Conservation (phyloP, 179 eudicot genomes). For the Spergularia azorica region DNA sequence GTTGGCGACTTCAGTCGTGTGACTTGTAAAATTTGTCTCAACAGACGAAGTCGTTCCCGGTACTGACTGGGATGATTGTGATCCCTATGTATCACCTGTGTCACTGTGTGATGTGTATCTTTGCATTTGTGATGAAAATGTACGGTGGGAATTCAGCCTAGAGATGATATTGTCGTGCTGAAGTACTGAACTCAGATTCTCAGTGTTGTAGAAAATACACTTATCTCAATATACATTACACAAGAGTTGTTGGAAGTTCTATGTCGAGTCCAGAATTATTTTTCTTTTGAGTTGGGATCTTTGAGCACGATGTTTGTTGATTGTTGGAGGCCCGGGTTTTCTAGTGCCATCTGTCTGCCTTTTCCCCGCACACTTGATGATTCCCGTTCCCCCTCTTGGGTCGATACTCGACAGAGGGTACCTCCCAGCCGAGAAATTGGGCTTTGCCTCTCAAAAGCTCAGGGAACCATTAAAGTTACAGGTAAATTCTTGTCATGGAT, state of each 20-base stretch:
- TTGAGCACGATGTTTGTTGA: no score
- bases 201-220: no score
- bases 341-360: no score
- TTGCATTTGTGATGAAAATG: constrained; percentile 4
- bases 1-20: not conserved
- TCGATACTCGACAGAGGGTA: not conserved
- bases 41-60: constrained; percentile 70
- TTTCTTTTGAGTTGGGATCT: not conserved
- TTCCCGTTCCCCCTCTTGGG: not conserved
- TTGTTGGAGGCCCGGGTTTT: no score
- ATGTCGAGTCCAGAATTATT: not conserved
- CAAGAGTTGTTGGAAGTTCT: not conserved
- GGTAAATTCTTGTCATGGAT: no score
- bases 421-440: not conserved
- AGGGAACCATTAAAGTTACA: not conserved
- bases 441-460: not conserved
- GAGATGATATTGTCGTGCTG: not conserved
- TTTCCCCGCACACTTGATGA: no score
- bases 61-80: constrained; percentile 33
- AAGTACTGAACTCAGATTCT: no score
- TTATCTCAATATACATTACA: no score
- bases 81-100: not conserved
- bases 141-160: not conserved
- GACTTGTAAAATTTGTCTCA: constrained; percentile 20
- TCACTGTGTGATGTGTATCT: not conserved